Conservation (phyloP, 129 eudicot genomes). For the Pittosporum tobira region DNA sequence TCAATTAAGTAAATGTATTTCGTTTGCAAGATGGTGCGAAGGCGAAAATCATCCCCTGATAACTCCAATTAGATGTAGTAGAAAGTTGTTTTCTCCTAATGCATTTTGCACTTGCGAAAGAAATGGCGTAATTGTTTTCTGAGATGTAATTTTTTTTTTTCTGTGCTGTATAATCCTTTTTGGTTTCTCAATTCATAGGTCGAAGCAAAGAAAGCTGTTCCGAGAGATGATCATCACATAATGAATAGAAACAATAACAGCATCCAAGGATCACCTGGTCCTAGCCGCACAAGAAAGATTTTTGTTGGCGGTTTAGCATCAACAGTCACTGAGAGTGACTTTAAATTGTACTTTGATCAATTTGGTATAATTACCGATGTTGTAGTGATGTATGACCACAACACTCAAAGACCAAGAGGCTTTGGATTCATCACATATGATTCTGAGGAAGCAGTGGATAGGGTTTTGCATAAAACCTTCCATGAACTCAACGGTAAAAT, state of each 20-base stretch:
- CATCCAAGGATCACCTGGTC: constrained; percentile 74
- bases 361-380: constrained; percentile 75
- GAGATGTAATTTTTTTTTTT: neutral
- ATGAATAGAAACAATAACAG: constrained; percentile 36
- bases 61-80: neutral
- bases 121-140: neutral
- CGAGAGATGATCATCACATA: constrained; percentile 79
- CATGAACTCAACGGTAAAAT: constrained; percentile 78
- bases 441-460: constrained; percentile 68
- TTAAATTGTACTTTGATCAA: constrained; percentile 72
- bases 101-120: neutral
- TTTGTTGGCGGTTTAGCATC: constrained; percentile 93
- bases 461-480: constrained; percentile 60
- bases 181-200: constrained; percentile 39
- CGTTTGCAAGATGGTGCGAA: neutral
- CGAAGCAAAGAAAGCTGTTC: constrained; percentile 97
- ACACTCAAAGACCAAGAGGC: constrained; percentile 88
- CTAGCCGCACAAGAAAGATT: constrained; percentile 83
- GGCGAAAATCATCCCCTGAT: neutral
- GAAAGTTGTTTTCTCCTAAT: neutral
- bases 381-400: constrained; percentile 90
- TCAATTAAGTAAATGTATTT: neutral
- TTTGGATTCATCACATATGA: constrained; percentile 85
- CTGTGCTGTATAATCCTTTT: neutral
- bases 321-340: constrained; percentile 70